phyloP scores from a whole-genome alignment of 2,329 filamentous ascomycete genomes.

The Cordyceps cateniannulata region DNA sequence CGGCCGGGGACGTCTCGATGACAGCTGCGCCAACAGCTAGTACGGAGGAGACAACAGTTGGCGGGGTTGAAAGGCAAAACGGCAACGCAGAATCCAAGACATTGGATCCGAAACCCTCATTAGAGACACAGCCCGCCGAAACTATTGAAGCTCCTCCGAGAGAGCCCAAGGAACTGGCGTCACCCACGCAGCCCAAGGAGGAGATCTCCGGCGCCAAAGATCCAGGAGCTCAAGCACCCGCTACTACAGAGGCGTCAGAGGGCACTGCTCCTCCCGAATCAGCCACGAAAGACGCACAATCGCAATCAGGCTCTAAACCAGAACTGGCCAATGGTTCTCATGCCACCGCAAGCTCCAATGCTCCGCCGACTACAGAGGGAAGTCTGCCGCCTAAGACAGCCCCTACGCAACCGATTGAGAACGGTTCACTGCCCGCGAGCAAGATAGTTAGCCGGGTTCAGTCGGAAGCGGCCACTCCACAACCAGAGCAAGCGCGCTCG shows the following conservation, averaged over 20 bases:
- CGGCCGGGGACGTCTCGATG: slow-evolving; percentile 1
- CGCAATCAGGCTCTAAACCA: neutral
- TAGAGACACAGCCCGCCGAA: neutral
- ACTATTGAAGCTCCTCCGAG: neutral
- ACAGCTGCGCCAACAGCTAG: neutral
- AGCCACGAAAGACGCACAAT: neutral
- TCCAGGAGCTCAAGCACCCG: neutral
- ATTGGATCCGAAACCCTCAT: neutral
- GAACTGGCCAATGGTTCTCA: neutral
- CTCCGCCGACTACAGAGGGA: neutral
- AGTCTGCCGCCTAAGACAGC: neutral
- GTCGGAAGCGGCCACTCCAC: slow-evolving; percentile 16
- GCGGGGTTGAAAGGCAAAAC: neutral
- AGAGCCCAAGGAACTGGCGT: neutral
- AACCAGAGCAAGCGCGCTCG: slow-evolving; percentile 18
- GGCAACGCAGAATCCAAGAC: neutral
- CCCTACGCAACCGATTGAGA: neutral
- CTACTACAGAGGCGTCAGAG: neutral
- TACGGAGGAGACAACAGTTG: neutral
- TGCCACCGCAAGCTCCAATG: neutral
- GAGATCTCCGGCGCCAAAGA: neutral
- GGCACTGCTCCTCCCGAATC: too few species aligned
- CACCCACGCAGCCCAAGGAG: neutral
- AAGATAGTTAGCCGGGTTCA: slow-evolving; percentile 10
- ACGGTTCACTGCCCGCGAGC: neutral